These are phyloP conservation scores for Symbiodinium pilosum DNA, from an alignment of 73 alveolate species.

Conservation along the genomic window DNA sequence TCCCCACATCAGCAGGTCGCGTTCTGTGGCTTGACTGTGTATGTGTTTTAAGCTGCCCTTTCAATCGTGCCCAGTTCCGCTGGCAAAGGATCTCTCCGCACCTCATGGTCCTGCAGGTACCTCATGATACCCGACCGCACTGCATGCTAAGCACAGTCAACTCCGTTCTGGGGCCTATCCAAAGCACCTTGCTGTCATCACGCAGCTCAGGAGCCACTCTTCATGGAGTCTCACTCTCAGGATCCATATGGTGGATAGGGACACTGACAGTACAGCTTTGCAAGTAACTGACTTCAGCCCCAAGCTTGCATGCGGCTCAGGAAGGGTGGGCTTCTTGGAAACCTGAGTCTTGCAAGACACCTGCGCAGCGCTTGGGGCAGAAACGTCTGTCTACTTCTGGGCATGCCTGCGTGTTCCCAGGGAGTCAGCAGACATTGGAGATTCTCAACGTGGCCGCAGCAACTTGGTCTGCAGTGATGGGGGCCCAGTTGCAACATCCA, in stretches of 20 bases:
- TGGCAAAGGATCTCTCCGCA: slow-evolving; percentile 42
- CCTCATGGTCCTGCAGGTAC: slow-evolving; percentile 48
- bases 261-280: not conserved
- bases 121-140: slow-evolving; percentile 33
- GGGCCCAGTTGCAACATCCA: too few relatives aligned
- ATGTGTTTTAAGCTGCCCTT: not conserved
- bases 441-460: not conserved
- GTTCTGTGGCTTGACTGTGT: not conserved
- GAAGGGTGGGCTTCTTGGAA: not conserved
- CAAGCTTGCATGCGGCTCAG: not conserved
- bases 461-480: not conserved
- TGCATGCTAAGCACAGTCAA: not conserved
- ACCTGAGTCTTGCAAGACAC: not conserved
- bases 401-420: not conserved
- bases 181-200: not conserved
- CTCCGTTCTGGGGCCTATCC: not conserved
- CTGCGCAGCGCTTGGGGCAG: not conserved
- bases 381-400: too few relatives aligned
- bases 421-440: not conserved
- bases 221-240: slow-evolving; percentile 23
- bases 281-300: not conserved
- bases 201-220: slow-evolving; percentile 36
- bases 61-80: too few relatives aligned
- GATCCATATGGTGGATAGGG: too few relatives aligned
- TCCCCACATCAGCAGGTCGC: not conserved